Evolutionary conservation across 148 eudicot species (phyloP), one percentile per base, ranked within the genome.

Genomic region (Arbutus unedo): DNA sequence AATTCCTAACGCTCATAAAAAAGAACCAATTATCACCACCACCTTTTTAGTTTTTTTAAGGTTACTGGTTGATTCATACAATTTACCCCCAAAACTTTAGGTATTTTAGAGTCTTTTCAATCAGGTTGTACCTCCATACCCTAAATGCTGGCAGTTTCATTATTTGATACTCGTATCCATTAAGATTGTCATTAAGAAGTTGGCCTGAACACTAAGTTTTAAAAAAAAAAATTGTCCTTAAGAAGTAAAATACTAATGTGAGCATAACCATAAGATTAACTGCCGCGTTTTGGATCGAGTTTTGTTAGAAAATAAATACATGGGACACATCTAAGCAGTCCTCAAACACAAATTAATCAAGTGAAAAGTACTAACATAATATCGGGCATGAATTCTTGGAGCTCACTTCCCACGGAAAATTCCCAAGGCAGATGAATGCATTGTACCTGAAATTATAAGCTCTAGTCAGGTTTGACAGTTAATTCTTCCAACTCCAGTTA

Each of bases 351-450:
- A 50, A 8, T 3, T 55, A n/a, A 14, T 31, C 70, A 56, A 66
- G n/a, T 25, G 49, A 23, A n/a, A 44, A 81, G 50, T 75, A 82
- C 97, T 91, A 82, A 91, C 98, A 95, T 83, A 76, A 95, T 87
- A 86, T 96, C 97, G 6, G 95, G 94, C 86, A 76, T 83, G 82
- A 89, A 84, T 83, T 67, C 82, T 77, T 77, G 91, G 76, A 96
- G 95, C 85, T 88, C 91, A n/a, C 82, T 82, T 79, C 89, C 94
- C 41, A 83, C 79, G 74, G 94, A 93, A 82, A 91, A 89, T 84
- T 96, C 98, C 98, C 98, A 96, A 1, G 94, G 92, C 83, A 96
- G 88, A 91, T 90, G 89, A 70, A 90, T 82, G 81, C 96, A 90
- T 72, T 91, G 79, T 3, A 92, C 93, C 98, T 95, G 90, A 81